Evolutionary conservation across 768 basidiomycete species (phyloP), one percentile per base, ranked within the genome.

Genomic region (Lactarius tabidus): DNA sequence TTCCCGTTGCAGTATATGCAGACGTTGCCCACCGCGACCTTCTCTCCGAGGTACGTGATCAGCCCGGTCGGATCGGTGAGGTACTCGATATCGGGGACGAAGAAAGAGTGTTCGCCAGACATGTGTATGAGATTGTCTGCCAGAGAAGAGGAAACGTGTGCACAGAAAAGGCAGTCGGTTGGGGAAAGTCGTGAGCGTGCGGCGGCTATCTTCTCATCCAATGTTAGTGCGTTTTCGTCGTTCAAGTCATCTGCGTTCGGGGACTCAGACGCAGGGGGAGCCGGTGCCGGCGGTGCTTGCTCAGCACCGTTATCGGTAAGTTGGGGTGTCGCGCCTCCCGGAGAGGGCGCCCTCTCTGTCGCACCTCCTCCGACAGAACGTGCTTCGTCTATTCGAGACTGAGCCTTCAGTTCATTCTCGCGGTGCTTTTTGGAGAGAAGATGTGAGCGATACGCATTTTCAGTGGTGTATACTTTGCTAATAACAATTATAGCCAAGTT

Each of bases 1-100:
- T 82, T 86, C 38, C 87, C 89, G 71, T 90, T 91, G 77, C 97
- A 99, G 76, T 81, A 93, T 31, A 98, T 84, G 79, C 97, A 99
- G 8, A 93, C 81, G 77, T 97, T 95, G 17, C 88, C 91, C n/a
- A 96, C 85, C 0, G 91, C 89, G 56, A 98, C 86, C 77, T 97
- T 97, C 78, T 97, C 93, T 6, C 90, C 93, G 8, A 99, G 84
- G 75, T 95, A 93, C 8, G 79, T 75, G 65, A 98, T 77, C 53
- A 99, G 84, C 5, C 96, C 97, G 6, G 84, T 70, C 41, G 90
- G 76, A 76, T 98, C 93, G 71, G 89, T 79, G 70, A 98, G 85
- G 75, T 90, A 95, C 56, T 97, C 92, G 48, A 87, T 86, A 71
- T 98, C 95, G 53, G 97, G 97, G 67, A 99, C 82, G 80, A 96